A percentile compares a stretch with the other conserved stretches of the same genome.
phyloP scores from a whole-genome alignment of 2,329 filamentous ascomycete species.

The Cercospora janseana region DNA sequence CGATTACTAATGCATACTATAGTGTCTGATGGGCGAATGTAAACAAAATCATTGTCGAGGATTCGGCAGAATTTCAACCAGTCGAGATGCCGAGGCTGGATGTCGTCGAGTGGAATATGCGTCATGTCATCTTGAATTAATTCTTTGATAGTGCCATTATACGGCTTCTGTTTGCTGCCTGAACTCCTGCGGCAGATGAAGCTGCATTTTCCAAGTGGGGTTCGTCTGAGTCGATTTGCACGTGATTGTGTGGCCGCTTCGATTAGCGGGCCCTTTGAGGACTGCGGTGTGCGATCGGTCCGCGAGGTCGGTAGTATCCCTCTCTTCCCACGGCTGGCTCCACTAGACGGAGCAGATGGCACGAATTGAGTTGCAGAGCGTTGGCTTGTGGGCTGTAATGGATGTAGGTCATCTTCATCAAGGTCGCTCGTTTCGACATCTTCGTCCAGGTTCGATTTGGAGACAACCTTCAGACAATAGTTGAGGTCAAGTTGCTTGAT shows the following conservation, averaged over 20 bases:
- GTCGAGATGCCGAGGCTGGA: constrained; percentile 19
- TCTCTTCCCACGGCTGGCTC: too few relatives aligned
- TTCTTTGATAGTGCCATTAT: constrained; percentile 6
- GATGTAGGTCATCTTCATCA: not conserved
- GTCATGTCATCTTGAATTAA: constrained; percentile 11
- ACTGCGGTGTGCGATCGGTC: constrained; percentile 2
- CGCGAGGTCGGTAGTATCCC: not conserved
- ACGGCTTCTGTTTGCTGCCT: constrained; percentile 9
- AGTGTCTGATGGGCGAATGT: constrained; percentile 8
- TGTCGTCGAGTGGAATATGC: constrained; percentile 9
- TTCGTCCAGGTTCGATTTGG: not conserved
- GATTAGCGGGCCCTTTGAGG: not conserved
- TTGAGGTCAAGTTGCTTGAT: constrained; percentile 14
- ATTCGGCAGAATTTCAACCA: constrained; percentile 14
- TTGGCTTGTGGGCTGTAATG: not conserved
- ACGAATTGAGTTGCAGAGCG: not conserved
- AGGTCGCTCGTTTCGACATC: not conserved
- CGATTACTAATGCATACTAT: constrained; percentile 19
- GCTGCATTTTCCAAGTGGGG: constrained; percentile 14
- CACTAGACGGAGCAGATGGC: too few relatives aligned
- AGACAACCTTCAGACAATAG: constrained; percentile 21
- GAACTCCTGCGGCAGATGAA: constrained; percentile 17
- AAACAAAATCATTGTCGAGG: constrained; percentile 15
- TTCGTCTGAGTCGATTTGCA: not conserved
- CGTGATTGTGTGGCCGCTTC: not conserved